Evolutionary conservation across 768 basidiomycete genomes (phyloP), one percentile per base, ranked within the genome.

Genomic region (Baorangia bicolor): DNA sequence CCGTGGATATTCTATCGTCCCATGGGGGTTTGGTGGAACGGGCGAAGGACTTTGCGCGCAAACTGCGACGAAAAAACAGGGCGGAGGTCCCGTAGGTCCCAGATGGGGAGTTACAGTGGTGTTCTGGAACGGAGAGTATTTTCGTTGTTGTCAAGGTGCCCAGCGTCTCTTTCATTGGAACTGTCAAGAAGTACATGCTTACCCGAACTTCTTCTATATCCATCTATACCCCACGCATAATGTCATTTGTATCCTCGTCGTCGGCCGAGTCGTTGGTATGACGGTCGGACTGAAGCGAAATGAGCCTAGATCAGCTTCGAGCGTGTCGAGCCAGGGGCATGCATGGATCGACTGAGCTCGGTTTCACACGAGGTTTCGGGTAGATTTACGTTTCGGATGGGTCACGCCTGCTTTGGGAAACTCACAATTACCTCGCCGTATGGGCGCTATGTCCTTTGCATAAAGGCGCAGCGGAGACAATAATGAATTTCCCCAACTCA

Each of bases 21-120:
- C 65, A 68, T 16, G 62, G 53, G 7, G 53, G 61, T 27, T 71
- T 78, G 69, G 58, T 75, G 44, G 62, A 68, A 9, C 72, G 72
- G 44, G 78, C 77, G 20, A 79, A 71, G 59, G 67, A 61, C 14
- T 72, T 81, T 44, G 75, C 75, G n/a, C 71, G 73, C 49, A 80
- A 74, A 59, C 67, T 81, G 50, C 71, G 75, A 57, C 74, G 71
- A 62, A 81, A 75, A 61, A 70, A 70, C 55, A 73, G 58, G 50
- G 28, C 44, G 35, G 57, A 60, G 14, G 57, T 45, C 31, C 44
- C 41, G 5, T 58, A 58, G 56, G 35, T 51, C 23, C 44, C 34
- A 40, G 48, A 20, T 47, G 52, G 14, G 47, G 64, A 55, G 57
- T 57, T 69, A 69, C 51, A 31, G 63, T 53, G 67, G 64, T 47